A percentile compares a stretch with the other conserved stretches of the same genome.
Evolutionary conservation across 1,284 basidiomycete species (phyloP).

Genomic region (Trametes polyzona): DNA sequence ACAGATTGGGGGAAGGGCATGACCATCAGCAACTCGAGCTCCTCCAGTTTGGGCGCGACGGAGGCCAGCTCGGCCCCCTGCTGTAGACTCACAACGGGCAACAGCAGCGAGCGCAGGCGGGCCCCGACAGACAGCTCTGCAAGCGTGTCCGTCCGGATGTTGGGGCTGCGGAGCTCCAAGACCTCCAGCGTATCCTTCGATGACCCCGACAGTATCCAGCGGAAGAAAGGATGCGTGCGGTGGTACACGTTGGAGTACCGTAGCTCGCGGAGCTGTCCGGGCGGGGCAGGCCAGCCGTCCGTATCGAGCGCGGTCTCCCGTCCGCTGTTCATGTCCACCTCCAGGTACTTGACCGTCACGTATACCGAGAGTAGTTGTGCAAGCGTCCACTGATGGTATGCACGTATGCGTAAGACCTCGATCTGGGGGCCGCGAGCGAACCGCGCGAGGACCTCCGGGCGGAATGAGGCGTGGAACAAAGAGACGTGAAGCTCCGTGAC

Average conservation of each 20-base stretch:
- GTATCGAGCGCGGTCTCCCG: not conserved
- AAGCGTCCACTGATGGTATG: not conserved
- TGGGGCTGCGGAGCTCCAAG: not conserved
- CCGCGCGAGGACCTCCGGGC: not conserved
- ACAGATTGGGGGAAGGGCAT: not conserved
- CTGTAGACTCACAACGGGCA: not conserved
- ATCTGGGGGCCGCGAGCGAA: not conserved
- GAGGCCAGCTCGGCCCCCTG: not conserved
- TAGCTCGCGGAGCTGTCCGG: slow-evolving; percentile 2
- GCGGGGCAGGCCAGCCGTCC: not conserved
- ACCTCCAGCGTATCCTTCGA: slow-evolving; percentile 3
- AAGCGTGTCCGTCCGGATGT: not conserved
- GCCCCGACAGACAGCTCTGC: not conserved
- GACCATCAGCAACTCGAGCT: not conserved
- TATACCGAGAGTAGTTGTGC: slow-evolving; percentile 2
- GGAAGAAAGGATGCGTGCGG: not conserved
- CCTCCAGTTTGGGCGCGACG: not conserved
- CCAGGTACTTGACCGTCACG: not conserved
- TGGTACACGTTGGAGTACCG: not conserved
- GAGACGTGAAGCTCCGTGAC: not conserved
- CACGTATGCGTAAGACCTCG: not conserved
- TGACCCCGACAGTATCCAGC: not conserved
- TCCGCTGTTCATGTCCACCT: not conserved
- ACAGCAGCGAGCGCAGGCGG: slow-evolving; percentile 4
- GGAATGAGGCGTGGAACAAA: slow-evolving; percentile 9